These are phyloP conservation scores for Diaporthe destruens DNA, from an alignment of 2,329 filamentous ascomycete species.

Conservation along the genomic window DNA sequence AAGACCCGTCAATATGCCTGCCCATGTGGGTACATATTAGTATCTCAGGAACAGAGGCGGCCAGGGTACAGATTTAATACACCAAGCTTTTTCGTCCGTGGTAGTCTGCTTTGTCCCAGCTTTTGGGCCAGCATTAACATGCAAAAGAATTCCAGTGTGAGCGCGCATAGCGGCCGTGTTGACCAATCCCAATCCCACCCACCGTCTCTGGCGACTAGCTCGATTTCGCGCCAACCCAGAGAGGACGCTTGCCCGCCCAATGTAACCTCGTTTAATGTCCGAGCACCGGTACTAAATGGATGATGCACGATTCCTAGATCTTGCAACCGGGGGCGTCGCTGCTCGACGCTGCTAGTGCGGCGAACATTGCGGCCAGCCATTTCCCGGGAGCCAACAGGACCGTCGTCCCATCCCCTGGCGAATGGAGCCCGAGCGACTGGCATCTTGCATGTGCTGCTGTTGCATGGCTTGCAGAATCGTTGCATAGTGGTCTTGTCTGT, in stretches of 20 bases:
- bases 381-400: not conserved
- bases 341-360: constrained; percentile 10
- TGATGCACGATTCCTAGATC: constrained; percentile 28
- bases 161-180: constrained; percentile 23
- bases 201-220: constrained; percentile 16
- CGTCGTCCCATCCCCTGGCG: too few relatives aligned
- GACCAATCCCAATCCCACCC: constrained; percentile 18
- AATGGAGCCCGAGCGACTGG: constrained; percentile 1
- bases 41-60: constrained; percentile 22
- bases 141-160: constrained; percentile 20
- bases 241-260: constrained; percentile 22
- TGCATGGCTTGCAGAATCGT: constrained; percentile 12
- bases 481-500: not conserved
- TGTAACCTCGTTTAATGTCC: constrained; percentile 25
- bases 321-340: constrained; percentile 9
- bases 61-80: constrained; percentile 30
- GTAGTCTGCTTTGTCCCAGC: not conserved
- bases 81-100: constrained; percentile 6
- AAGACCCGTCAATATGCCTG: not conserved
- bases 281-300: constrained; percentile 18
- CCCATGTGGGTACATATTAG: not conserved
- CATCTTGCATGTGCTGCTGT: constrained; percentile 29
- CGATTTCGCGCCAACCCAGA: constrained; percentile 19
- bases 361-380: not conserved
- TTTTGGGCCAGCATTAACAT: constrained; percentile 2